phyloP scores from a whole-genome alignment of 768 basidiomycete species.

The Hypholoma sublateritium region DNA sequence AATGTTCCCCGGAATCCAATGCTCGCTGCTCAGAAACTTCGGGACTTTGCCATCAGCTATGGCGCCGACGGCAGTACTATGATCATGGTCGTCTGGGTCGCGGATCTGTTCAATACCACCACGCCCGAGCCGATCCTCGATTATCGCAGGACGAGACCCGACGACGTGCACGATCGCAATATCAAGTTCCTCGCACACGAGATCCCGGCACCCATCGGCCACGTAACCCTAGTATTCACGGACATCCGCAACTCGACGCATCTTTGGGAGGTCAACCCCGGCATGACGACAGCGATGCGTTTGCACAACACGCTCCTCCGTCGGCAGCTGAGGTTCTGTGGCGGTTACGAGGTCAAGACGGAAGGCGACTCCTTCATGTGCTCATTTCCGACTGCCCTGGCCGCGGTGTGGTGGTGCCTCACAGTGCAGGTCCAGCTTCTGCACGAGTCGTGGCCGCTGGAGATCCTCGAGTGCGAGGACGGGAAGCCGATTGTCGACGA shows the following conservation, averaged over 20 bases:
- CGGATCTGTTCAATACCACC: conserved; percentile 63
- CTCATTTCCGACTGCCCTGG: conserved; percentile 86
- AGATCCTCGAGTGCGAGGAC: conserved; percentile 91
- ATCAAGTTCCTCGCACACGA: conserved; percentile 70
- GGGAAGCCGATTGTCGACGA: conserved; percentile 76
- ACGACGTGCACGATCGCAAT: conserved; percentile 54
- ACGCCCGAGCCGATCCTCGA: conserved; percentile 54
- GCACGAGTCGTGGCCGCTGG: conserved; percentile 85
- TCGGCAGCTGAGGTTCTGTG: conserved; percentile 82
- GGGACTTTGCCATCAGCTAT: conserved; percentile 96
- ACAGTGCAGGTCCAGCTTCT: conserved; percentile 83
- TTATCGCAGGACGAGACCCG: conserved; percentile 69
- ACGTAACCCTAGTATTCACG: conserved; percentile 93
- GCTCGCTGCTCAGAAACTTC: conserved; percentile 93
- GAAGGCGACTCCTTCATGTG: conserved; percentile 99
- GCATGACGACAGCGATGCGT: conserved; percentile 92
- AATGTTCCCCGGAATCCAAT: conserved; percentile 74
- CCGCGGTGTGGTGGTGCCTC: conserved; percentile 91
- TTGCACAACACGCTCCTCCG: conserved; percentile 87
- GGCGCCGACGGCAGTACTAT: conserved; percentile 91
- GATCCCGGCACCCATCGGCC: conserved; percentile 81
- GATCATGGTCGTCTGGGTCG: conserved; percentile 97
- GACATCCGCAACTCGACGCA: conserved; percentile 97
- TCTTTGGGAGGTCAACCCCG: conserved; percentile 93
- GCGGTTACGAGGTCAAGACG: conserved; percentile 98